Percentiles rank a stretch among this genome's conserved stretches.
These are phyloP conservation scores for Colletotrichum tropicale DNA, from an alignment of 2,329 filamentous ascomycete species.

Conservation along the genomic window DNA sequence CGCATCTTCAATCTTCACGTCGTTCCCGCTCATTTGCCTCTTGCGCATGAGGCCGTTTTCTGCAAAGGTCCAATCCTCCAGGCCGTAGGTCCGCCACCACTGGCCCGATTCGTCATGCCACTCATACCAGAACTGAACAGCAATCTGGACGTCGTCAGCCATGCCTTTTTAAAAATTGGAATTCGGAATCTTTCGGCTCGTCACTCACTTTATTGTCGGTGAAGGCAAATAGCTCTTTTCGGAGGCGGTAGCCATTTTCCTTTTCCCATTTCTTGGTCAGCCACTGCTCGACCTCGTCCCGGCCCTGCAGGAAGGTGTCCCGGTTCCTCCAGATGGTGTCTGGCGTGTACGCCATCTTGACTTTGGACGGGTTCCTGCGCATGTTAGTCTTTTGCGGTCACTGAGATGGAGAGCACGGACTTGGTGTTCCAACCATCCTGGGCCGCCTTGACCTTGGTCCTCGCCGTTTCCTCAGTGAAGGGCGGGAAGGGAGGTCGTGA, in stretches of 20 bases:
- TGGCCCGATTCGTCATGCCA: conserved; percentile 72
- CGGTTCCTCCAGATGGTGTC: conserved; percentile 85
- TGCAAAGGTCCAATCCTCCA: conserved; percentile 81
- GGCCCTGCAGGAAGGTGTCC: conserved; percentile 70
- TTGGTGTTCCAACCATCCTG: conserved; percentile 84
- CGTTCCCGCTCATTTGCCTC: conserved; percentile 78
- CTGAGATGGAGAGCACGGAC: conserved; percentile 43
- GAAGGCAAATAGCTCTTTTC: conserved; percentile 86
- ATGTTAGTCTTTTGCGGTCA: neutral
- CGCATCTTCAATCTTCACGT: conserved; percentile 64
- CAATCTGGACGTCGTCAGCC: conserved; percentile 54
- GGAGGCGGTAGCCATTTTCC: conserved; percentile 74
- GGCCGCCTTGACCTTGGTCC: conserved; percentile 80
- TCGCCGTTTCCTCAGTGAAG: conserved; percentile 74
- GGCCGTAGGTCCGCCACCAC: conserved; percentile 88
- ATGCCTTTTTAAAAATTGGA: neutral
- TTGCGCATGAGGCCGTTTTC: conserved; percentile 74
- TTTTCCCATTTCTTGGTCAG: conserved; percentile 75
- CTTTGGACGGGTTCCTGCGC: conserved; percentile 63
- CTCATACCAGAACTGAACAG: conserved; percentile 92
- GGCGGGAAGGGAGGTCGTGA: conserved; percentile 63
- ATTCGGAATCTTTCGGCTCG: neutral
- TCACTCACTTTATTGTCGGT: conserved; percentile 61
- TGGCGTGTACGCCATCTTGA: conserved; percentile 76
- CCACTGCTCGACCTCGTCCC: conserved; percentile 70